These are phyloP conservation scores for Cyclospora cayetanensis DNA, from an alignment of 169 alveolate species.

Conservation along the genomic window DNA sequence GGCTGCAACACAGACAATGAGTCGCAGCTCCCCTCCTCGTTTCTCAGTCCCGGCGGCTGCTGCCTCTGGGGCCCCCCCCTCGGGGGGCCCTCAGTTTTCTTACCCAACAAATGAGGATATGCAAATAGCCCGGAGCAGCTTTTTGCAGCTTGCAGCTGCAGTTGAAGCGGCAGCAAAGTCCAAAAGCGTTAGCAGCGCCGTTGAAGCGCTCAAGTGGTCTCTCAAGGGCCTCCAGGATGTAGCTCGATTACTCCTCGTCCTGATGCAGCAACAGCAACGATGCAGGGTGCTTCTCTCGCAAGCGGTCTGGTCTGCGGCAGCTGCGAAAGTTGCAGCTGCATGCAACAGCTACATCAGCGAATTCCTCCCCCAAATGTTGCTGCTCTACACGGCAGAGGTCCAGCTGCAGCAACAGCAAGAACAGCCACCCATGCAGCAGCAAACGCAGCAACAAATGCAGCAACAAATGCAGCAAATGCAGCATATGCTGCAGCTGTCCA, in stretches of 20 bases:
- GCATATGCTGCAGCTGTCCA: not conserved
- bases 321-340: slow-evolving; percentile 37
- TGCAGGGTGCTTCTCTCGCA: not conserved
- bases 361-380: slow-evolving; percentile 14
- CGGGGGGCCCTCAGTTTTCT: slow-evolving; percentile 13
- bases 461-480: not conserved
- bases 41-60: not conserved
- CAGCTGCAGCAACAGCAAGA: slow-evolving; percentile 29
- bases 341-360: slow-evolving; percentile 11
- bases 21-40: not conserved
- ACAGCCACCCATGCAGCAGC: not conserved
- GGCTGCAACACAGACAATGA: not conserved
- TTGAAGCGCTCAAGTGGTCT: not conserved
- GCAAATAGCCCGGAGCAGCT: slow-evolving; percentile 21
- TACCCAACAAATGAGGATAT: slow-evolving; percentile 25
- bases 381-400: not conserved
- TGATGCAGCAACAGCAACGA: slow-evolving; percentile 42
- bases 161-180: slow-evolving; percentile 5
- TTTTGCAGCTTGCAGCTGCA: slow-evolving; percentile 33
- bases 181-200: not conserved
- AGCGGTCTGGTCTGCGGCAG: slow-evolving; percentile 6
- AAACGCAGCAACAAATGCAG: not conserved
- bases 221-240: not conserved
- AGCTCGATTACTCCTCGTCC: not conserved
- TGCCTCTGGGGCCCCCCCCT: no score